Percentiles rank a stretch among this genome's conserved stretches.
phyloP scores from a whole-genome alignment of 2,329 filamentous ascomycete species.

The Parafenestella ontariensis region DNA sequence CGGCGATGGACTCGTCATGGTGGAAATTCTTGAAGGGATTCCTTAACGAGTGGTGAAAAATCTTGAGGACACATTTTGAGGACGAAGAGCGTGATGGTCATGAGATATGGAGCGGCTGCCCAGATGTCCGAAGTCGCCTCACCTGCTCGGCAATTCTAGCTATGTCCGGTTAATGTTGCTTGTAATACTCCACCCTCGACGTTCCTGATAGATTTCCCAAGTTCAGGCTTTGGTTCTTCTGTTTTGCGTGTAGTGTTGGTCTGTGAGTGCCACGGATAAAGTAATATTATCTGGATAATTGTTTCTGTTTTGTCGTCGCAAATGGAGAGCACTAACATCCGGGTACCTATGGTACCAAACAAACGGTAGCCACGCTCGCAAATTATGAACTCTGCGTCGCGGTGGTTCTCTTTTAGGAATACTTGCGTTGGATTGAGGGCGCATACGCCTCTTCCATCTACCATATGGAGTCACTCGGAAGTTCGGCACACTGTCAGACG shows the following conservation, averaged over 20 bases:
- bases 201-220: background rate
- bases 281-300: background rate
- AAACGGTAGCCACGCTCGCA: background rate
- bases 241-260: background rate
- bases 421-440: background rate
- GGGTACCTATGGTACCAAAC: background rate
- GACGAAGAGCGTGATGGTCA: slow-evolving; percentile 13
- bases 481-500: slow-evolving; percentile 11
- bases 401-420: background rate
- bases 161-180: background rate
- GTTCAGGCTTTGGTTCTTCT: background rate
- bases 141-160: slow-evolving; percentile 1
- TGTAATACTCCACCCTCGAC: background rate
- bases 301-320: background rate
- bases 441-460: background rate
- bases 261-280: background rate
- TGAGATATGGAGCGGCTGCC: slow-evolving; percentile 18
- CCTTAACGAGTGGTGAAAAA: background rate
- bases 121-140: slow-evolving; percentile 5
- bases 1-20: slow-evolving; percentile 7
- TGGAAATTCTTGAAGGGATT: background rate
- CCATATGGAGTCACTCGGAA: slow-evolving; percentile 2
- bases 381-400: background rate
- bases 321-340: background rate
- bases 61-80: slow-evolving; percentile 6